Percentiles rank a stretch among this genome's conserved stretches.
Conservation (phyloP, 768 basidiomycete genomes). For the Mycena venus region DNA sequence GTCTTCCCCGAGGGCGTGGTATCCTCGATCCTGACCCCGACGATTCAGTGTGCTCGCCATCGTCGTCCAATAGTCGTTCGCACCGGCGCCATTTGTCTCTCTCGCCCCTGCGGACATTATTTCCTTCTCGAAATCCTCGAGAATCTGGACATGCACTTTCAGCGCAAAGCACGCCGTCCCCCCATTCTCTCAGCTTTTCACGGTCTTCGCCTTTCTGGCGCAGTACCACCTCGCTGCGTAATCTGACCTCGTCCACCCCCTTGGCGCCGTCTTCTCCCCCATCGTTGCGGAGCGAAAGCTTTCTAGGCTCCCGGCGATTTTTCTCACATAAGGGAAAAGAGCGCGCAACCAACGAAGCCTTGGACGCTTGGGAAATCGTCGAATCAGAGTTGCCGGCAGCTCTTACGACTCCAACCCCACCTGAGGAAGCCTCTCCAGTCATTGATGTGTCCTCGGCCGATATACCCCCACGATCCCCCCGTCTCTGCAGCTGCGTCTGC, state of each 20-base stretch:
- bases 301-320: conserved; percentile 48
- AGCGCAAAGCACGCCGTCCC: conserved; percentile 53
- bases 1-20: conserved; percentile 44
- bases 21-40: conserved; percentile 47
- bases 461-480: conserved; percentile 7
- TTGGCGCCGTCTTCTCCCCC: conserved; percentile 41
- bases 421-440: conserved; percentile 44
- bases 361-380: conserved; percentile 64
- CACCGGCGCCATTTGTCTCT: conserved; percentile 58
- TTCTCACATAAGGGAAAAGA: conserved; percentile 59
- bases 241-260: conserved; percentile 53
- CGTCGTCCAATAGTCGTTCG: conserved; percentile 32
- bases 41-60: conserved; percentile 27
- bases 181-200: conserved; percentile 56
- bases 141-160: conserved; percentile 53
- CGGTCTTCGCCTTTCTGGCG: conserved; percentile 54
- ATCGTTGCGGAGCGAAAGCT: conserved; percentile 47
- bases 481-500: conserved; percentile 16
- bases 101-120: conserved; percentile 62
- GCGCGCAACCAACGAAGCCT: conserved; percentile 45
- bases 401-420: conserved; percentile 37
- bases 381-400: conserved; percentile 37
- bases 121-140: conserved; percentile 52
- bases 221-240: conserved; percentile 61
- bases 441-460: conserved; percentile 2